These are phyloP conservation scores for Strigomonas culicis DNA, from an alignment of 208 protist species.

Conservation along the genomic window DNA sequence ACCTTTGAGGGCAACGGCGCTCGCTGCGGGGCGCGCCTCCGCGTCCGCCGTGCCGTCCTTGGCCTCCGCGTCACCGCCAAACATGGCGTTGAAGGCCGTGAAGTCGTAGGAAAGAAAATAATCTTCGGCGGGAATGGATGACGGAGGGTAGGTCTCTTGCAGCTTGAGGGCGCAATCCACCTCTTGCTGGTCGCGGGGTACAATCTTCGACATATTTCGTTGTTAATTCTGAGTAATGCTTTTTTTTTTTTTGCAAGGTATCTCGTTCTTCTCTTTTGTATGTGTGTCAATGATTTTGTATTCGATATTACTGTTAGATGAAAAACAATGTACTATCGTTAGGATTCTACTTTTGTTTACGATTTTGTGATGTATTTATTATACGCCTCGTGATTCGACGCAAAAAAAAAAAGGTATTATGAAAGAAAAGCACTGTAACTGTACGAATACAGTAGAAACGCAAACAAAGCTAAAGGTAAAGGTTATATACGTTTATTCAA, in stretches of 20 bases:
- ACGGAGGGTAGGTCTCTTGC: not conserved
- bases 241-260: not conserved
- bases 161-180: not conserved
- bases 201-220: not conserved
- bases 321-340: not conserved
- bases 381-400: too few relatives aligned
- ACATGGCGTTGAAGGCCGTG: not conserved
- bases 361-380: too few relatives aligned
- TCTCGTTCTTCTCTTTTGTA: not conserved
- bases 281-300: too few relatives aligned
- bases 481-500: not conserved
- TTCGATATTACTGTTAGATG: not conserved
- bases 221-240: not conserved
- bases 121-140: not conserved
- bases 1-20: not conserved
- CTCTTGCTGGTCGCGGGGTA: not conserved
- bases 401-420: not conserved
- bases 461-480: not conserved
- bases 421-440: not conserved
- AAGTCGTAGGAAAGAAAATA: not conserved
- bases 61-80: not conserved
- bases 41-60: not conserved
- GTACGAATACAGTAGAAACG: not conserved
- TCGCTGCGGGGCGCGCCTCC: not conserved
- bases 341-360: not conserved